Conservation (phyloP, 805 yeast species). For the Henningerozyma blattae region DNA sequence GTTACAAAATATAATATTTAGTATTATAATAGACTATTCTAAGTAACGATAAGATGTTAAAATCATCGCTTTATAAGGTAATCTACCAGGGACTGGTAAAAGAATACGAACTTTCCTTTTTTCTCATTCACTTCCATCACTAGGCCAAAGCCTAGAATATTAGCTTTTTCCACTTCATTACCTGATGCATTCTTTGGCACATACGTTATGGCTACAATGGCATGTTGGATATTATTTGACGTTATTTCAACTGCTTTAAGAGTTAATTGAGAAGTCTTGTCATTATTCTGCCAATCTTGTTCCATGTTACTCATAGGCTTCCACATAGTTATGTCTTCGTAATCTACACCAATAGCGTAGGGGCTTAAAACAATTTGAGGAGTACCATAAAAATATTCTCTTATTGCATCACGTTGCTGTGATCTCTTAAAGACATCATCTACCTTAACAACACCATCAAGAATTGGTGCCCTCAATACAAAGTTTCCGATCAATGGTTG, state of each 20-base stretch:
- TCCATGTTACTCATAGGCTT: slow-evolving; percentile 32
- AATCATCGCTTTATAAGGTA: slow-evolving; percentile 65
- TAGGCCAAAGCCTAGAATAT: slow-evolving; percentile 71
- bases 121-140: slow-evolving; percentile 61
- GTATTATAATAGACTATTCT: too few species aligned
- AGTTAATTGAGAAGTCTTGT: slow-evolving; percentile 5
- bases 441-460: slow-evolving; percentile 67
- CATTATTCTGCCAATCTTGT: slow-evolving; percentile 13
- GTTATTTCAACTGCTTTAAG: slow-evolving; percentile 32
- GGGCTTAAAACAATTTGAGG: slow-evolving; percentile 62
- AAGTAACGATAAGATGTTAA: slow-evolving; percentile 72
- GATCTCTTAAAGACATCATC: slow-evolving; percentile 61
- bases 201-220: slow-evolving; percentile 55
- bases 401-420: slow-evolving; percentile 62
- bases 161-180: slow-evolving; percentile 37
- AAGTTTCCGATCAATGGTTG: slow-evolving; percentile 7
- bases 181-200: slow-evolving; percentile 36
- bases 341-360: slow-evolving; percentile 65
- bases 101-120: slow-evolving; percentile 56
- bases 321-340: slow-evolving; percentile 47
- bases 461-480: slow-evolving; percentile 48
- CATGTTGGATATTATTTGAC: slow-evolving; percentile 53
- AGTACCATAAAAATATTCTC: slow-evolving; percentile 84
- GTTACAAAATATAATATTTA: too few species aligned
- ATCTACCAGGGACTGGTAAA: slow-evolving; percentile 77